Evolutionary conservation across 768 basidiomycete genomes (phyloP).

Genomic region (Exidia glandulosa): DNA sequence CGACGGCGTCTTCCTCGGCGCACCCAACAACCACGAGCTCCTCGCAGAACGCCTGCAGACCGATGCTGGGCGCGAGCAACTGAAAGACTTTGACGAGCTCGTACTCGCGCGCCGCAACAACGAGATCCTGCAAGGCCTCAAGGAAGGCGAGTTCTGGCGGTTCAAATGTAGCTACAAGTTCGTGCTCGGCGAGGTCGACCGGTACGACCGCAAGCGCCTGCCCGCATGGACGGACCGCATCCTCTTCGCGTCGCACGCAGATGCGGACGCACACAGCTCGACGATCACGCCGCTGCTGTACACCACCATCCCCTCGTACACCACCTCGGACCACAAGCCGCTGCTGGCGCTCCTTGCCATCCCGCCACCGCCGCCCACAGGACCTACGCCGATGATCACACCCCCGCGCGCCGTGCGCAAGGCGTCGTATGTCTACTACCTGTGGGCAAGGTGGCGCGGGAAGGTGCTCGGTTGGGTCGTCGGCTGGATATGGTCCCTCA

Average conservation of each 20-base stretch:
- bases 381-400: conserved; percentile 17
- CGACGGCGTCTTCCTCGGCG: conserved; percentile 6
- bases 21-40: background rate
- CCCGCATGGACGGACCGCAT: conserved; percentile 94
- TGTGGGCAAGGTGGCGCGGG: conserved; percentile 53
- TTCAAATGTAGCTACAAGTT: conserved; percentile 94
- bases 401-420: conserved; percentile 42
- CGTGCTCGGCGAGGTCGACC: conserved; percentile 65
- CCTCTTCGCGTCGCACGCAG: conserved; percentile 67
- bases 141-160: conserved; percentile 78
- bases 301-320: conserved; percentile 72
- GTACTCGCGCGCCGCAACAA: conserved; percentile 50
- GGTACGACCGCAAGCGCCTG: conserved; percentile 66
- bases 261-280: conserved; percentile 45
- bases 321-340: conserved; percentile 92
- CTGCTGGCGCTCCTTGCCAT: conserved; percentile 64
- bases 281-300: conserved; percentile 59
- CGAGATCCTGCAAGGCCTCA: conserved; percentile 56
- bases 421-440: conserved; percentile 31
- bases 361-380: conserved; percentile 22
- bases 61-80: conserved; percentile 41
- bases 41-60: conserved; percentile 35
- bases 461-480: conserved; percentile 58
- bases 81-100: conserved; percentile 69
- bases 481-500: conserved; percentile 69